These are phyloP conservation scores for Colletotrichum sp. DNA, from an alignment of 2,329 filamentous ascomycete species.

Conservation along the genomic window DNA sequence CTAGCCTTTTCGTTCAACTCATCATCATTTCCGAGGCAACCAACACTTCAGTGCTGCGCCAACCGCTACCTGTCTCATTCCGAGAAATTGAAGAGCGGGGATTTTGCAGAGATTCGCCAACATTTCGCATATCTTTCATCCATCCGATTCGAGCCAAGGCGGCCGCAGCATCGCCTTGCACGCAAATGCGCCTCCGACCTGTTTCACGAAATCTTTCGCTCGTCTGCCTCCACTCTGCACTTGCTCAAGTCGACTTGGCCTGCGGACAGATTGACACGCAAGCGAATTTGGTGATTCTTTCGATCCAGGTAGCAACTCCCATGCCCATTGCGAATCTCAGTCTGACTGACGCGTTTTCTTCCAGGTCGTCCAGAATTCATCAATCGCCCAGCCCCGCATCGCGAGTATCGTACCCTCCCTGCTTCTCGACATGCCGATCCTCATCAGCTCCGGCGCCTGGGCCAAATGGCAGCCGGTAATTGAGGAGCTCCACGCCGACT, in stretches of 20 bases:
- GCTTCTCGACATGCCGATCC: neutral
- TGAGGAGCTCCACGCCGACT: no score
- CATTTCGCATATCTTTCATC: neutral
- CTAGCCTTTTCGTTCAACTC: neutral
- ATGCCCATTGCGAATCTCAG: neutral
- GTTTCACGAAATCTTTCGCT: neutral
- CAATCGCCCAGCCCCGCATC: neutral
- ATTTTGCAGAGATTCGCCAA: neutral
- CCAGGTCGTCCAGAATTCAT: neutral
- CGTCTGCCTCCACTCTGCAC: neutral
- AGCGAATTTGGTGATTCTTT: neutral
- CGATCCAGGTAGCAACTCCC: neutral
- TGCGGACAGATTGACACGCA: neutral
- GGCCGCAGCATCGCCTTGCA: neutral
- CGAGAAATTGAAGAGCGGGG: fast-evolving
- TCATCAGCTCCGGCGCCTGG: no score
- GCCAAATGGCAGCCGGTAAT: no score
- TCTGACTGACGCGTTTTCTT: neutral
- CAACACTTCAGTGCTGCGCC: neutral
- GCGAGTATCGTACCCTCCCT: neutral
- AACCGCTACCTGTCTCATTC: neutral
- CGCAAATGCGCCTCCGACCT: neutral
- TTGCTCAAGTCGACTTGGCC: neutral
- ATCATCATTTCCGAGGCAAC: neutral
- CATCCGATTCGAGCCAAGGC: neutral